These are phyloP conservation scores for Trichosporon sp. DNA, from an alignment of 1,284 basidiomycete genomes.

Conservation along the genomic window DNA sequence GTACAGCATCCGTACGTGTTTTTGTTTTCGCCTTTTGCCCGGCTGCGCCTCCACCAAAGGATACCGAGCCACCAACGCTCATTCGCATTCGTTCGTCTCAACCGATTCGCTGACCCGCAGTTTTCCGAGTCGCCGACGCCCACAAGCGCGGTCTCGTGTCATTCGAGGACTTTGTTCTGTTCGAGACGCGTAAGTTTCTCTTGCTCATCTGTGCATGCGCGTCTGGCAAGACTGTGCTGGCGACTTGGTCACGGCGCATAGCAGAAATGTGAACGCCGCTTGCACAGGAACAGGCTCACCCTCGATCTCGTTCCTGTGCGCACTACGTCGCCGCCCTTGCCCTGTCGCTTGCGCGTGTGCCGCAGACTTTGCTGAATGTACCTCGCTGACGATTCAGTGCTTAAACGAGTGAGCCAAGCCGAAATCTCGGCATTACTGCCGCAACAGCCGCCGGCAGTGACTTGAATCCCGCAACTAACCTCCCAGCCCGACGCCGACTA, in stretches of 20 bases:
- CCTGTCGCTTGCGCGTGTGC: background rate
- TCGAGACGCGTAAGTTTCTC: conserved; percentile 67
- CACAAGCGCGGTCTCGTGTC: conserved; percentile 76
- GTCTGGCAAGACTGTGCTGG: too few relatives aligned
- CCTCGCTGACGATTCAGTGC: conserved; percentile 37
- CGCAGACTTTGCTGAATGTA: background rate
- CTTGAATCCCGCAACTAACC: background rate
- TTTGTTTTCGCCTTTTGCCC: background rate
- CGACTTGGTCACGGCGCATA: background rate
- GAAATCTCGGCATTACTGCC: conserved; percentile 4
- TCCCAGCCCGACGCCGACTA: conserved; percentile 84
- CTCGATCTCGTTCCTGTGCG: background rate
- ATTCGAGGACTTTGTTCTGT: conserved; percentile 92
- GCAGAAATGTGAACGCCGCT: background rate
- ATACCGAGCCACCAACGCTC: background rate
- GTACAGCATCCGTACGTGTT: conserved; percentile 66
- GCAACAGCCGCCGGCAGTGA: conserved; percentile 12
- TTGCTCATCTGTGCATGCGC: conserved; percentile 5
- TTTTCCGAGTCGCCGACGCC: conserved; percentile 87
- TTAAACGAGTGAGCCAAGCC: conserved; percentile 45
- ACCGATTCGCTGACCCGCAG: conserved; percentile 40
- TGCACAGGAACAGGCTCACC: background rate
- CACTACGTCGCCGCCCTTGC: conserved; percentile 4
- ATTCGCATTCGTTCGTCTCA: conserved; percentile 1
- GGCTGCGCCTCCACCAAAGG: background rate